These are phyloP conservation scores for Calocybe gambosa DNA, from an alignment of 1,284 basidiomycete genomes.

Conservation along the genomic window DNA sequence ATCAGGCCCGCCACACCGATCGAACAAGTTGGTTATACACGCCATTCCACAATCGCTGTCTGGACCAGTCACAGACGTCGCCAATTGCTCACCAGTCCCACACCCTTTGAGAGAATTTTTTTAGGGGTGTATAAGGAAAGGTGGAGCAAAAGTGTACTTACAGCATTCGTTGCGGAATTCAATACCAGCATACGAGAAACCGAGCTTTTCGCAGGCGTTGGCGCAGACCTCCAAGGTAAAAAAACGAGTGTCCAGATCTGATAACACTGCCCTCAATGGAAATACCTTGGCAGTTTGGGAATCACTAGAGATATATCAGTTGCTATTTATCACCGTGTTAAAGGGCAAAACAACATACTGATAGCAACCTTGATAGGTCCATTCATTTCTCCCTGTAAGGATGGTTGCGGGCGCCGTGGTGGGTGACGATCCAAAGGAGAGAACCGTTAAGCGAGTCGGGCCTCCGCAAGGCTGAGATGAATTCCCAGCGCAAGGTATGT, in stretches of 20 bases:
- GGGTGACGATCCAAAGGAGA: constrained; percentile 6
- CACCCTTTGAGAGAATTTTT: constrained; percentile 2
- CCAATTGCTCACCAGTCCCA: constrained; percentile 3
- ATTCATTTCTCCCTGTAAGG: not conserved
- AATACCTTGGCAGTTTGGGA: constrained; percentile 7
- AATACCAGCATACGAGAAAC: constrained; percentile 8
- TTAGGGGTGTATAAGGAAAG: not conserved
- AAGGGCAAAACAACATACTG: constrained; percentile 5
- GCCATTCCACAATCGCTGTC: constrained; percentile 14
- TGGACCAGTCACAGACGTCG: constrained; percentile 1
- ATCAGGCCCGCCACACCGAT: constrained; percentile 13
- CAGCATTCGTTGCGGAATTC: constrained; percentile 11
- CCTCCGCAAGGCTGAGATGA: constrained; percentile 14
- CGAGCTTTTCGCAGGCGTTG: constrained; percentile 1
- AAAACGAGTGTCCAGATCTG: constrained; percentile 5
- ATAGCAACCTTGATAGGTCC: constrained; percentile 13
- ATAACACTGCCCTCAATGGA: not conserved
- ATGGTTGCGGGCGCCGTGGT: constrained; percentile 7
- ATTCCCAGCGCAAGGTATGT: constrained; percentile 13
- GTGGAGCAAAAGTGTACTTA: not conserved
- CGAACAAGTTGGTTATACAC: constrained; percentile 9
- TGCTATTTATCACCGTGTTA: too few species aligned
- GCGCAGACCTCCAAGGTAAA: constrained; percentile 8
- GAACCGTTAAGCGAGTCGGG: constrained; percentile 8
- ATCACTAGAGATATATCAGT: constrained; percentile 3